A percentile compares a stretch with the other conserved stretches of the same genome.
These are phyloP conservation scores for Thinopyrum obtusiflorum DNA, from an alignment of 202 grass and related monocot genomes.

Conservation along the genomic window DNA sequence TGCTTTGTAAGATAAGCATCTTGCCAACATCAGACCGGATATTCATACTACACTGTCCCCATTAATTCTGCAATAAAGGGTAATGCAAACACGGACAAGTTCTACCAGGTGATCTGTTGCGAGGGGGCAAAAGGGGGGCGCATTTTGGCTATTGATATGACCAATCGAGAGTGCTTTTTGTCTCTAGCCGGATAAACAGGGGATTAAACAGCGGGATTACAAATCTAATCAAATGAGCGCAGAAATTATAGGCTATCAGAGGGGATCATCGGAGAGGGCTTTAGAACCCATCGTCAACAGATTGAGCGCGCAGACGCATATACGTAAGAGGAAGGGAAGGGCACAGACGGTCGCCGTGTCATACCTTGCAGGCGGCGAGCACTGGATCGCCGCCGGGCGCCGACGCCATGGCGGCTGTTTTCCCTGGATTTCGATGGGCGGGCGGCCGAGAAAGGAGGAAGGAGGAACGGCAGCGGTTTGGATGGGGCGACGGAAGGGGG, in stretches of 20 bases:
- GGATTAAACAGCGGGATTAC: neutral
- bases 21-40: neutral
- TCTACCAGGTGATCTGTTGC: neutral
- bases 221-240: neutral
- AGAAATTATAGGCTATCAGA: neutral
- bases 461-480: neutral
- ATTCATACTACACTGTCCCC: neutral
- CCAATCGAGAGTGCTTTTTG: neutral
- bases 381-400: conserved; percentile 17
- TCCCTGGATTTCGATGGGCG: neutral
- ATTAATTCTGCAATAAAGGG: neutral
- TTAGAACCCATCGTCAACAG: neutral
- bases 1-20: neutral
- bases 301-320: neutral
- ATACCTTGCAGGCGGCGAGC: conserved; percentile 43
- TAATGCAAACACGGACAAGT: conserved; percentile 2
- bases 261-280: neutral
- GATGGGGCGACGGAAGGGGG: neutral
- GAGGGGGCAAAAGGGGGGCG: neutral
- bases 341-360: neutral
- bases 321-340: neutral
- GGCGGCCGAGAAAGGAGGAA: neutral
- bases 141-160: neutral
- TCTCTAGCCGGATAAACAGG: neutral
- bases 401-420: conserved; percentile 28